A percentile compares a stretch with the other conserved stretches of the same genome.
Evolutionary conservation across 345 rosid genomes (phyloP).

Genomic region (Zanthoxylum bungeanum): DNA sequence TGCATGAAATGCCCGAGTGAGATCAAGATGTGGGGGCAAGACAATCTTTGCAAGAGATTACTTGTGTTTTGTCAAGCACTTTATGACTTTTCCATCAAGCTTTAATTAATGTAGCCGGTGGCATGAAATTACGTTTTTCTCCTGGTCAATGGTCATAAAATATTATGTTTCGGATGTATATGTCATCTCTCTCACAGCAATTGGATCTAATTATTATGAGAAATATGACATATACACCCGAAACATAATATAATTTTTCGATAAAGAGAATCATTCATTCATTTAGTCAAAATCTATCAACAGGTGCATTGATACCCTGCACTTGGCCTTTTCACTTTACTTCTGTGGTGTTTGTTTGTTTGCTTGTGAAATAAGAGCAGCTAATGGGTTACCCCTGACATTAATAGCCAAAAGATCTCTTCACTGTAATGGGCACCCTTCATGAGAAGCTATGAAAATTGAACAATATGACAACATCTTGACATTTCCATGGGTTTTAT

Average conservation of each 20-base stretch:
- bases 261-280: not conserved
- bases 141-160: no score
- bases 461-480: conserved; percentile 9
- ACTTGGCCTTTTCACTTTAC: conserved; percentile 1
- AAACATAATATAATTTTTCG: no score
- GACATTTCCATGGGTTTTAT: not conserved
- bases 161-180: no score
- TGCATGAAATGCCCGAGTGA: conserved; percentile 1
- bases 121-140: not conserved
- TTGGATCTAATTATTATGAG: no score
- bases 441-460: conserved; percentile 5
- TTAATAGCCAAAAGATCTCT: conserved; percentile 19
- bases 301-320: not conserved
- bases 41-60: not conserved
- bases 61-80: not conserved
- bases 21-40: not conserved
- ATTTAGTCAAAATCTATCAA: not conserved
- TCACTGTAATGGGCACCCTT: conserved; percentile 24
- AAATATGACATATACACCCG: no score
- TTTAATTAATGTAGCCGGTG: not conserved
- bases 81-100: conserved; percentile 6
- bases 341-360: conserved; percentile 6
- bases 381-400: conserved; percentile 17
- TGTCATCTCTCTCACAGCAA: no score
- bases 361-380: conserved; percentile 12